A percentile compares a stretch with the other conserved stretches of the same genome.
Conservation (phyloP, 2,329 filamentous ascomycete species). For the Nothopassalora personata region DNA sequence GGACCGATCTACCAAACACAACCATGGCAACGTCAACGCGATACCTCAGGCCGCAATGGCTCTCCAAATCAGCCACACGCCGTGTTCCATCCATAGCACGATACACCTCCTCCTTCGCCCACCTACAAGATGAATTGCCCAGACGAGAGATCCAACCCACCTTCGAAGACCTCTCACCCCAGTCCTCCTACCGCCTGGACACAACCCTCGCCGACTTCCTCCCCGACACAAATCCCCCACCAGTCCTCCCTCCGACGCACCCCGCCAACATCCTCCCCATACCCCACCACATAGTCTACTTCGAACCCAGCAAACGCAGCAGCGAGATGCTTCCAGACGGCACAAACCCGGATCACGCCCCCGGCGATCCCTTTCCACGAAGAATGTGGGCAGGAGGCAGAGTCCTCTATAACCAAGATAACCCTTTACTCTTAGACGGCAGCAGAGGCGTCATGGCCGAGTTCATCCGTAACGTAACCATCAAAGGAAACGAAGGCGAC, state of each 20-base stretch:
- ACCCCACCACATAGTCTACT: conserved; percentile 82
- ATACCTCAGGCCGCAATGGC: conserved; percentile 4
- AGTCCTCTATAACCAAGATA: conserved; percentile 49
- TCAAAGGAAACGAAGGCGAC: conserved; percentile 47
- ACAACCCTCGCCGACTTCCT: conserved; percentile 18
- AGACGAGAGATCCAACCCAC: conserved; percentile 45
- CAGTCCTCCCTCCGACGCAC: conserved; percentile 30
- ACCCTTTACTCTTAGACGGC: conserved; percentile 31
- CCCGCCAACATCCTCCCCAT: conserved; percentile 46
- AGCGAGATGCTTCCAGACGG: conserved; percentile 70
- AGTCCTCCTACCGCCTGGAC: conserved; percentile 17
- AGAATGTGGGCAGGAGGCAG: conserved; percentile 83
- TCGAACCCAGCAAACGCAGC: conserved; percentile 63
- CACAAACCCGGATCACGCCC: conserved; percentile 73
- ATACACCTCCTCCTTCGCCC: conserved; percentile 33
- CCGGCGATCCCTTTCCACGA: conserved; percentile 64
- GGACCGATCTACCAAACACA: background rate
- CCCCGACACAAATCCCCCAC: conserved; percentile 22
- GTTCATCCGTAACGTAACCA: conserved; percentile 42
- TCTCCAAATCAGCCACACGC: background rate
- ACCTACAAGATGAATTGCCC: conserved; percentile 42
- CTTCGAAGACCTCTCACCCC: conserved; percentile 54
- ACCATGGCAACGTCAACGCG: conserved; percentile 4
- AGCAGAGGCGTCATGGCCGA: conserved; percentile 43
- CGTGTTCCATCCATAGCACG: conserved; percentile 9